These are phyloP conservation scores for Eutypella sp. DNA, from an alignment of 2,329 filamentous ascomycete species.

Conservation along the genomic window DNA sequence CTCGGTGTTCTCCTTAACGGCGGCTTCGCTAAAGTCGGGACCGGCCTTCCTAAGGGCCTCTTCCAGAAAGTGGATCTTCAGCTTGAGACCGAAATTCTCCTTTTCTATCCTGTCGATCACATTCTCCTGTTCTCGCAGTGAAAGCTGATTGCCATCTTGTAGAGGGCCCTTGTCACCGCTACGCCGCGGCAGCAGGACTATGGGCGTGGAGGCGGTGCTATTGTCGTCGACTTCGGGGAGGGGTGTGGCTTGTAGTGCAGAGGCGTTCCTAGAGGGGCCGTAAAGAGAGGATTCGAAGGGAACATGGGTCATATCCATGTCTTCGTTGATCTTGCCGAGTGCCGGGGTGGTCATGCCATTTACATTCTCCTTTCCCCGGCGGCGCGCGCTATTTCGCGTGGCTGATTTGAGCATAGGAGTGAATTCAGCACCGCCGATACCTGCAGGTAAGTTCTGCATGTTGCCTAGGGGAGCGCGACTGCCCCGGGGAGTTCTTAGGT, in stretches of 20 bases:
- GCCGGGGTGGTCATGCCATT: conserved; percentile 64
- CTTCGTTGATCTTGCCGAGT: conserved; percentile 60
- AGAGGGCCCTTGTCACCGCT: conserved; percentile 62
- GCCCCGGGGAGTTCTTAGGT: conserved; percentile 68
- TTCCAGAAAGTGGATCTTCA: conserved; percentile 96
- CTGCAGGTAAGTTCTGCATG: conserved; percentile 64
- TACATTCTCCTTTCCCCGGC: conserved; percentile 56
- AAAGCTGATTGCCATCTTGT: conserved; percentile 84
- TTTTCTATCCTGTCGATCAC: conserved; percentile 96
- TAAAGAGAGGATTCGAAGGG: conserved; percentile 68
- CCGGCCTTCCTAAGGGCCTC: conserved; percentile 83
- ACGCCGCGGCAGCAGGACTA: conserved; percentile 62
- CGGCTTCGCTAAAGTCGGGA: conserved; percentile 82
- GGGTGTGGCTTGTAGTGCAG: conserved; percentile 65
- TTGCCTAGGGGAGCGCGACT: conserved; percentile 64
- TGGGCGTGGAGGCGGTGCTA: conserved; percentile 77
- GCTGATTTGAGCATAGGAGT: conserved; percentile 85
- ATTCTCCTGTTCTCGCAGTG: conserved; percentile 89
- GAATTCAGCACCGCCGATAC: conserved; percentile 71
- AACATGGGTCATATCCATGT: conserved; percentile 67
- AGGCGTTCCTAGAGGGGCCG: conserved; percentile 59
- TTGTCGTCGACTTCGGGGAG: conserved; percentile 72
- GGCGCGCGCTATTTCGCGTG: conserved; percentile 66
- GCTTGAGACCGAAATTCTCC: conserved; percentile 94
- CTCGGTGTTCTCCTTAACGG: conserved; percentile 91